Evolutionary conservation across 78 protist species (phyloP), one percentile per base, ranked within the genome.

Genomic region (Chrysochromulina parva): DNA sequence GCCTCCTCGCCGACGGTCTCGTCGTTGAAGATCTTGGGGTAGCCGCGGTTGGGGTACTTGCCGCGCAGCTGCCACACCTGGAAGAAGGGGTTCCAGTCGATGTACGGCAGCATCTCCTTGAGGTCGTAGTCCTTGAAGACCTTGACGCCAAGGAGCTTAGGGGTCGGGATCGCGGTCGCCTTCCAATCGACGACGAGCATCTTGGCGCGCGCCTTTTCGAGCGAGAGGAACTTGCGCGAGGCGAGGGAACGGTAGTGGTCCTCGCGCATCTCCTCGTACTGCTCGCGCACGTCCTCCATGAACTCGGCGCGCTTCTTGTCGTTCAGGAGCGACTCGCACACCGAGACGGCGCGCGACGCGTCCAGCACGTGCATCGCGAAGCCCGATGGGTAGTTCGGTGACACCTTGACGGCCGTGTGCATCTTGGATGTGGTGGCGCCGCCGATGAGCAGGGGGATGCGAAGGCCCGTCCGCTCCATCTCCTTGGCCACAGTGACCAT

Each of bases 371-470:
- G 99, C 9, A 97, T 88, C 9, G 85, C 90, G 52, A 98, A 96
- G 62, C 85, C 73, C 20, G 78, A 24, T 19, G 71, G 71, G 91
- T 97, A 98, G 55, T 90, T 95, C 24, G 99, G 98, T 24, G 95
- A 69, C 16, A 99, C 93, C 96, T 99, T 99, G 62, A 98, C 99
- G 17, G 99, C 99, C 3, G 99, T 98, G 96, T 99, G 99, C 90
- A 97, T 94, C 73, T 92, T 91, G 10, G 98, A 97, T 0, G 99
- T 99, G 6, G 99, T 98, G 5, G 99, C 99, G 80, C 99, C 99
- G 26, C 99, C 99, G 92, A 99, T 98, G 88, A 99, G 95, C 11
- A 99, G 93, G 58, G 99, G 99, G 20, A 97, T 88, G 60, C 93
- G 90, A 78, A 97, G 9, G 48, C 94, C 95, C 14, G 54, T 48